Evolutionary conservation across 1,284 basidiomycete genomes (phyloP).

Genomic region (Microbotryum lychnidis-dioicae): DNA sequence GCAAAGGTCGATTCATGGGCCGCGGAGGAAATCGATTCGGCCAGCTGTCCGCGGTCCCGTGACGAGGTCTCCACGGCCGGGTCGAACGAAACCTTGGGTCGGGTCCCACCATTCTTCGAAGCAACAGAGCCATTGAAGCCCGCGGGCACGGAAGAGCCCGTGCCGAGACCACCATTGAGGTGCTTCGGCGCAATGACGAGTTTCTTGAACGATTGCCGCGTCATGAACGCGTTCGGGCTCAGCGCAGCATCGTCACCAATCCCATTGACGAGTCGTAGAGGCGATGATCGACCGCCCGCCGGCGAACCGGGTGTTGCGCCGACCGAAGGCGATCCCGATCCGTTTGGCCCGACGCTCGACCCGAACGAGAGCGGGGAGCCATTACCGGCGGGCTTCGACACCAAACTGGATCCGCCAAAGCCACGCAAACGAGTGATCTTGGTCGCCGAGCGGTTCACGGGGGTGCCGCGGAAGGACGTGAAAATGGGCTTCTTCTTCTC

Average conservation of each 20-base stretch:
- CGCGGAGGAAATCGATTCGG: too few species aligned
- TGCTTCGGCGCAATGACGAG: conserved; percentile 67
- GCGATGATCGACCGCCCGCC: conserved; percentile 9
- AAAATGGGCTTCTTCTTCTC: conserved; percentile 45
- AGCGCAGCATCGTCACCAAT: conserved; percentile 49
- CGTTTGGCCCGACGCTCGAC: conserved; percentile 22
- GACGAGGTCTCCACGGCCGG: too few species aligned
- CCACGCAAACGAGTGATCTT: conserved; percentile 45
- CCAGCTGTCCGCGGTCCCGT: too few species aligned
- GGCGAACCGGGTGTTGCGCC: conserved; percentile 23
- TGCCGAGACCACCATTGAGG: conserved; percentile 36
- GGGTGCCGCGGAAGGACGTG: conserved; percentile 38
- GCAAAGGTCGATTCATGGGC: too few species aligned
- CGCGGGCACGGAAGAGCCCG: conserved; percentile 19
- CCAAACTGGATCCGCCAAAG: conserved; percentile 38
- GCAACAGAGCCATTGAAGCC: not conserved
- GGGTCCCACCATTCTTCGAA: not conserved
- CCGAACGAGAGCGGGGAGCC: conserved; percentile 27
- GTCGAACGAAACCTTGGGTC: conserved; percentile 8
- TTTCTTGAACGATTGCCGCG: conserved; percentile 83
- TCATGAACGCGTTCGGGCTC: conserved; percentile 55
- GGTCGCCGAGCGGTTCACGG: conserved; percentile 39
- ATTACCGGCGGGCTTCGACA: conserved; percentile 21
- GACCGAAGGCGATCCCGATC: conserved; percentile 26
- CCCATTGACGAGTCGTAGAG: conserved; percentile 42